phyloP scores from a whole-genome alignment of 169 alveolate genomes.

The Plasmodium coatneyi region DNA sequence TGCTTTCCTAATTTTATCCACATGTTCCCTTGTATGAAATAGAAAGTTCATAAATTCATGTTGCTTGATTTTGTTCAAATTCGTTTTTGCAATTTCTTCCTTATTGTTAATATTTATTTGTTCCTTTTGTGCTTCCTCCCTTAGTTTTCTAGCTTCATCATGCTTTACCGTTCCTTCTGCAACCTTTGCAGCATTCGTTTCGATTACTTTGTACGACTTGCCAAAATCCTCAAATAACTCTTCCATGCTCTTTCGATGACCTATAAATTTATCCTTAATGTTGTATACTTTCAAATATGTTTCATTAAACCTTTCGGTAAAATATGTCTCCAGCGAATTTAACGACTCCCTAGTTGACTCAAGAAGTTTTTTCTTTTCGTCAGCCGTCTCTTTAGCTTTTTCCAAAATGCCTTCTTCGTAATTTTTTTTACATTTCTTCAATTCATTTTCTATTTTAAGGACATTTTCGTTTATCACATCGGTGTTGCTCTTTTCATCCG shows the following conservation, averaged over 20 bases:
- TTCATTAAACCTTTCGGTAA: conserved; percentile 1
- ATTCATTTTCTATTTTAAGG: conserved; percentile 13
- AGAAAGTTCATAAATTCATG: conserved; percentile 2
- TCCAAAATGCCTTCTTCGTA: conserved; percentile 27
- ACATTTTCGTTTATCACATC: not conserved
- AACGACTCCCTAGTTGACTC: conserved; percentile 21
- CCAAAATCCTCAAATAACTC: not conserved
- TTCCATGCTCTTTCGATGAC: not conserved
- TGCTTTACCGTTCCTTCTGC: not conserved
- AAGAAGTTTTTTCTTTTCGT: not conserved
- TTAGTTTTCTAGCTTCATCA: not conserved
- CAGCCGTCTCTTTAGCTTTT: not conserved
- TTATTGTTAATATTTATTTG: not conserved
- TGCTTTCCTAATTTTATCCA: not conserved
- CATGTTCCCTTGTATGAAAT: not conserved
- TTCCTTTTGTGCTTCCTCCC: not conserved
- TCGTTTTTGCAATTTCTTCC: not conserved
- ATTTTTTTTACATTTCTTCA: not conserved
- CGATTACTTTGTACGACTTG: not conserved
- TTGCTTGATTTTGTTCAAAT: not conserved
- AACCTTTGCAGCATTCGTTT: not conserved
- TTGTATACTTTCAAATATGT: not conserved
- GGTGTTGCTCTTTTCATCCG: not conserved
- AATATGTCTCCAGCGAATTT: not conserved
- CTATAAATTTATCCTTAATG: not conserved